These are phyloP conservation scores for Moesziomyces aphidis DNA, from an alignment of 1,284 basidiomycete species.

Conservation along the genomic window DNA sequence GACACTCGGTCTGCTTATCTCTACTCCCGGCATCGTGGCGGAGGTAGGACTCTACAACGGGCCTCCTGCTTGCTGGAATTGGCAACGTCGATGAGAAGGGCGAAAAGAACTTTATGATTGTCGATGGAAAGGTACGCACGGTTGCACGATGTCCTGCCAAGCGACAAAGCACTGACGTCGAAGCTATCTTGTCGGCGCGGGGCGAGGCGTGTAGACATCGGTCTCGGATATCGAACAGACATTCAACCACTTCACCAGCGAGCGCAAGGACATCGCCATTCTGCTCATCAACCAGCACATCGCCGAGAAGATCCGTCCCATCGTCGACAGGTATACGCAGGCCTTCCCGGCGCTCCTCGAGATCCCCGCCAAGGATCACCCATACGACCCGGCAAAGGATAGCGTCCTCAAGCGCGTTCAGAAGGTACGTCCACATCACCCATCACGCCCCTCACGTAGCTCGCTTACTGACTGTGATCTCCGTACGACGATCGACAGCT, in stretches of 20 bases:
- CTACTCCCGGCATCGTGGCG: no score
- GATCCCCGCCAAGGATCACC: slow-evolving; percentile 87
- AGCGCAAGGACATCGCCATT: slow-evolving; percentile 66
- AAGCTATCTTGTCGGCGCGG: not conserved
- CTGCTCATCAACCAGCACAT: slow-evolving; percentile 68
- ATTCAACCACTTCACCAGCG: slow-evolving; percentile 58
- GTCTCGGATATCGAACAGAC: slow-evolving; percentile 62
- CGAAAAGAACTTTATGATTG: slow-evolving; percentile 66
- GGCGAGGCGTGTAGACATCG: slow-evolving; percentile 27
- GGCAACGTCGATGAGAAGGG: slow-evolving; percentile 64
- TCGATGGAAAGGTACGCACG: slow-evolving; percentile 57
- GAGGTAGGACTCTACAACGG: slow-evolving; percentile 63
- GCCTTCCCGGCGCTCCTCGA: slow-evolving; percentile 97
- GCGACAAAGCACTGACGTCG: no score
- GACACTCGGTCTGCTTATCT: no score
- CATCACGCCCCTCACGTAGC: not conserved
- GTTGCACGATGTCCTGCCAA: no score
- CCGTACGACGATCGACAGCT: slow-evolving; percentile 25
- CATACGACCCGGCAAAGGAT: slow-evolving; percentile 88
- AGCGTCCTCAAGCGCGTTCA: slow-evolving; percentile 96
- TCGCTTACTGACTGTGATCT: not conserved
- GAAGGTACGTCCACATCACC: slow-evolving; percentile 69
- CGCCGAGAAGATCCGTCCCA: slow-evolving; percentile 90
- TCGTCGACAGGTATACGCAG: slow-evolving; percentile 93
- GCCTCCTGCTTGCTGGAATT: slow-evolving; percentile 65